Evolutionary conservation across 2,329 filamentous ascomycete species (phyloP).

Genomic region (Gaeumannomyces tritici): DNA sequence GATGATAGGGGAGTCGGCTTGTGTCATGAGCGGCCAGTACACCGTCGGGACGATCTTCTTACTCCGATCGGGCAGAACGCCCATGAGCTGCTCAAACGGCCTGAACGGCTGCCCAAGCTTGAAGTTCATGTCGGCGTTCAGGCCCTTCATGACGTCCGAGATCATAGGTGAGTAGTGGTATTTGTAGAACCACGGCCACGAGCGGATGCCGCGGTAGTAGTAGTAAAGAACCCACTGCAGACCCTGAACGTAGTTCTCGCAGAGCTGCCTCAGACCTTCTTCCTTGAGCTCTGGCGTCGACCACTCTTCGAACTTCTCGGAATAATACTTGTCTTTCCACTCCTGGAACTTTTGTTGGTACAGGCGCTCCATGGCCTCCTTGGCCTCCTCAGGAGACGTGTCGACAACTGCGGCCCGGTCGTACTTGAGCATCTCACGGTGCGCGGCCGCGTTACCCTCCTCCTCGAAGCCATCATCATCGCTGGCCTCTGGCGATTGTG

Average conservation of each 20-base stretch:
- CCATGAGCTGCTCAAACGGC: slow-evolving; percentile 96
- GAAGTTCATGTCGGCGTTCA: slow-evolving; percentile 84
- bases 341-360: slow-evolving; percentile 84
- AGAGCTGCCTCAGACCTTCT: slow-evolving; percentile 66
- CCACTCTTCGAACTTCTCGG: slow-evolving; percentile 77
- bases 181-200: slow-evolving; percentile 96
- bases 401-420: slow-evolving; percentile 85
- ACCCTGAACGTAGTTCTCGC: slow-evolving; percentile 95
- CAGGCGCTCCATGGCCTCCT: slow-evolving; percentile 68
- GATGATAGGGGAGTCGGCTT: slow-evolving; percentile 80
- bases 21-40: slow-evolving; percentile 91
- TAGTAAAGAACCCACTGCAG: slow-evolving; percentile 97
- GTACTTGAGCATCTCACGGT: slow-evolving; percentile 80
- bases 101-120: slow-evolving; percentile 89
- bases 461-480: slow-evolving; percentile 71
- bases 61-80: slow-evolving; percentile 91
- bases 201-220: slow-evolving; percentile 94
- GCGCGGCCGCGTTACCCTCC: slow-evolving; percentile 72
- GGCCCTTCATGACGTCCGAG: slow-evolving; percentile 75
- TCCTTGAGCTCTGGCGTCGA: slow-evolving; percentile 60
- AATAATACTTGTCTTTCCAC: slow-evolving; percentile 95
- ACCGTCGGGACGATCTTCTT: slow-evolving; percentile 87
- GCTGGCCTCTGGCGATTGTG: slow-evolving; percentile 15
- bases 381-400: slow-evolving; percentile 66
- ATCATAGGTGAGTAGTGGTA: slow-evolving; percentile 99